phyloP scores from a whole-genome alignment of 805 yeast species.

The Ogataea degrootiae region DNA sequence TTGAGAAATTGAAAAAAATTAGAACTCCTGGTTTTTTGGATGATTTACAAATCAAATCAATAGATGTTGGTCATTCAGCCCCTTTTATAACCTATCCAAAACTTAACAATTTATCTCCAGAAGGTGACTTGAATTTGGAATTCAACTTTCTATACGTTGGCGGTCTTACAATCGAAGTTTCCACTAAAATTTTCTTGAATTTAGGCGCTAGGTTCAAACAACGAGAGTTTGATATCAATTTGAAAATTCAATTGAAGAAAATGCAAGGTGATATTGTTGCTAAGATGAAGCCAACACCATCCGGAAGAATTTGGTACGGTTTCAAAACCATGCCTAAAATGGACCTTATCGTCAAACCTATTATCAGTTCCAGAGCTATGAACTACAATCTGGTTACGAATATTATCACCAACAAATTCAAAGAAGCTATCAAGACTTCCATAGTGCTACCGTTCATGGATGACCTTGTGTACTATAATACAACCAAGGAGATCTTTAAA shows the following conservation, averaged over 20 bases:
- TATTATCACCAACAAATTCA: constrained; percentile 69
- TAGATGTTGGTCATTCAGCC: constrained; percentile 73
- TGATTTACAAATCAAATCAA: constrained; percentile 67
- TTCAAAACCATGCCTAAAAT: constrained; percentile 76
- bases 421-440: constrained; percentile 73
- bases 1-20: constrained; percentile 70
- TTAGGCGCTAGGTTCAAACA: constrained; percentile 72
- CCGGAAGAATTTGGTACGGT: constrained; percentile 86
- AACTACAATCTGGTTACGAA: constrained; percentile 76
- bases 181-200: constrained; percentile 74
- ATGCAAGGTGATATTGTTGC: constrained; percentile 71
- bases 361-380: constrained; percentile 80
- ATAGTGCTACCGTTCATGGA: constrained; percentile 87
- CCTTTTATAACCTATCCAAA: constrained; percentile 76
- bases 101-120: constrained; percentile 66
- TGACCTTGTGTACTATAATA: constrained; percentile 67
- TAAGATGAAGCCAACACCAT: constrained; percentile 82
- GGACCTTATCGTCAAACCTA: constrained; percentile 78
- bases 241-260: constrained; percentile 63
- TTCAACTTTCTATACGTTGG: constrained; percentile 69
- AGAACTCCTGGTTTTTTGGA: constrained; percentile 86
- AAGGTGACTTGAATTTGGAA: constrained; percentile 65
- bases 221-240: constrained; percentile 65
- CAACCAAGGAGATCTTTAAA: constrained; percentile 67
- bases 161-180: constrained; percentile 65